A percentile compares a stretch with the other conserved stretches of the same genome.
Conservation (phyloP, 192 early-diverging fungal genomes). For the Coemansia sp. region DNA sequence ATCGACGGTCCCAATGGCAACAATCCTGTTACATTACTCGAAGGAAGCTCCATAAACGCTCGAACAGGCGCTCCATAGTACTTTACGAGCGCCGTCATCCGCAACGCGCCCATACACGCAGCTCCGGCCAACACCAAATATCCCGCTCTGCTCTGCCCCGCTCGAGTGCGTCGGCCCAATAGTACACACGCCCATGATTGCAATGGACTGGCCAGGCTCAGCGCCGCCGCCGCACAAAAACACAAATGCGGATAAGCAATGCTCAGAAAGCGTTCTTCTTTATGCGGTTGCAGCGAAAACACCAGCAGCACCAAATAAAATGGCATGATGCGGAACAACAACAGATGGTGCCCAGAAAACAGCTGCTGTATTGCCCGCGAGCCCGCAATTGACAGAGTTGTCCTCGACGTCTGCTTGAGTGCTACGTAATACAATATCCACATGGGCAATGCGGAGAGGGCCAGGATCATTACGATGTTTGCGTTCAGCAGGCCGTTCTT, state of each 20-base stretch:
- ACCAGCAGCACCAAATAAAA: constrained; percentile 76
- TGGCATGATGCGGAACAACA: constrained; percentile 62
- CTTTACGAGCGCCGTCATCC: constrained; percentile 63
- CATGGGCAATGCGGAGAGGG: constrained; percentile 62
- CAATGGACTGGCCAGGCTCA: constrained; percentile 59
- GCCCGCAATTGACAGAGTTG: not conserved
- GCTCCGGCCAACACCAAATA: constrained; percentile 51
- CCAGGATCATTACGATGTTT: constrained; percentile 76
- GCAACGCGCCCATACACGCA: constrained; percentile 62
- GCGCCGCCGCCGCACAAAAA: constrained; percentile 69
- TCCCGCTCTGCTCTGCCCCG: constrained; percentile 2
- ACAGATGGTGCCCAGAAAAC: constrained; percentile 23
- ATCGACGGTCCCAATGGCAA: constrained; percentile 27
- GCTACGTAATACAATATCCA: constrained; percentile 45
- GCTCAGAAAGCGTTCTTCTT: constrained; percentile 95
- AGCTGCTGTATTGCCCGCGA: not conserved
- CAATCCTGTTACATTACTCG: constrained; percentile 4
- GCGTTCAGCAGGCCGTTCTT: constrained; percentile 89
- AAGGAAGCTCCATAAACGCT: constrained; percentile 56
- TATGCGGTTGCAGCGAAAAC: constrained; percentile 90
- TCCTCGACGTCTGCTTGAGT: not conserved
- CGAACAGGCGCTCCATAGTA: constrained; percentile 77
- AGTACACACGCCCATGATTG: constrained; percentile 13
- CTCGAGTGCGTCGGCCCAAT: not conserved
- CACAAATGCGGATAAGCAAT: constrained; percentile 87